phyloP scores from a whole-genome alignment of 352 stramenopile genomes.

The Peronosclerospora sorghi region DNA sequence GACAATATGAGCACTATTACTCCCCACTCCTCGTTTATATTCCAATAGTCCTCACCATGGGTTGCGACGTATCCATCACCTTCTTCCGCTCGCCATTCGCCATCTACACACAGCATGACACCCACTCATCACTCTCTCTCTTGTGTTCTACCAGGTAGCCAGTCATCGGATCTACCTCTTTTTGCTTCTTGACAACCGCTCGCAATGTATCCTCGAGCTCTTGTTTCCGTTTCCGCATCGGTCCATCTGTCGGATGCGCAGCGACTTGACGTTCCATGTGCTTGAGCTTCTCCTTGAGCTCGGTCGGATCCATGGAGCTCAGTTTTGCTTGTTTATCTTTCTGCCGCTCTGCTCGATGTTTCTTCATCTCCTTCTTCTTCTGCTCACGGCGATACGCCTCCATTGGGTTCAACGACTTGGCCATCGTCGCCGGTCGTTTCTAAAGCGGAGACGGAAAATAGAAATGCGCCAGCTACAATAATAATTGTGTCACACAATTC shows the following conservation, averaged over 20 bases:
- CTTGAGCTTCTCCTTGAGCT: slow-evolving; percentile 51
- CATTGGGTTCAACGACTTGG: slow-evolving; percentile 57
- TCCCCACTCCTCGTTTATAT: no score
- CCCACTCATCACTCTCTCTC: background rate
- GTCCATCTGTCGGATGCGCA: slow-evolving; percentile 51
- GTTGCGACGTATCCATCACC: slow-evolving; percentile 18
- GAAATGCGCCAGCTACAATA: no score
- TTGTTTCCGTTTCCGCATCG: slow-evolving; percentile 61
- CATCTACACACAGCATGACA: slow-evolving; percentile 17
- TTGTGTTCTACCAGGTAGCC: background rate
- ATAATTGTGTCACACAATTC: no score
- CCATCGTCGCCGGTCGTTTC: slow-evolving; percentile 14
- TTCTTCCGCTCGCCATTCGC: slow-evolving; percentile 32
- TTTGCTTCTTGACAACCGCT: slow-evolving; percentile 55
- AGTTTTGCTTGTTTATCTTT: slow-evolving; percentile 54
- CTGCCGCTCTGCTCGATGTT: slow-evolving; percentile 47
- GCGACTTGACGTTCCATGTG: slow-evolving; percentile 49
- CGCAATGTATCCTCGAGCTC: slow-evolving; percentile 67
- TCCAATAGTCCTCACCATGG: slow-evolving; percentile 12
- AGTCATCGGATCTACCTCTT: slow-evolving; percentile 22
- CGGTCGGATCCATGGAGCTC: slow-evolving; percentile 35
- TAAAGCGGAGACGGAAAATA: no score
- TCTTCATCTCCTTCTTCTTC: slow-evolving; percentile 84
- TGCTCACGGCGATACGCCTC: slow-evolving; percentile 62
- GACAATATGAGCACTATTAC: slow-evolving; percentile 3